These are phyloP conservation scores for Ensete glaucum DNA, from an alignment of 176 grass and related monocot genomes.

Conservation along the genomic window DNA sequence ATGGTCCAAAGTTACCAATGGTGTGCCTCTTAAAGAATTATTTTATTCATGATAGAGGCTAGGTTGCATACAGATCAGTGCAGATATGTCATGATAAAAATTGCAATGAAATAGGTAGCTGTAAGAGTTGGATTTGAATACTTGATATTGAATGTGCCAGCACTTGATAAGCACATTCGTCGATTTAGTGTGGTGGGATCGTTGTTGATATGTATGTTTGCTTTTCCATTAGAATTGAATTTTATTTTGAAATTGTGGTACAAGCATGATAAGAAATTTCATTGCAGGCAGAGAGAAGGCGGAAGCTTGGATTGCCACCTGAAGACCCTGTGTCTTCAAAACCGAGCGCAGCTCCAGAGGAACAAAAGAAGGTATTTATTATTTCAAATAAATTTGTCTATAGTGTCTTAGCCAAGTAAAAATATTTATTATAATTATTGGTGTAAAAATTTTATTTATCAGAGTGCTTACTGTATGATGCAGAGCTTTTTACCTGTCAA, in stretches of 20 bases:
- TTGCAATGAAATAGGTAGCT: background rate
- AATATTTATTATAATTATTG: conserved; percentile 7
- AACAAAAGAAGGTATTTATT: conserved; percentile 80
- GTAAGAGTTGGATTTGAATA: background rate
- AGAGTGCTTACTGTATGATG: conserved; percentile 4
- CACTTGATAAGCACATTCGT: background rate
- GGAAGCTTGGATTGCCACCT: conserved; percentile 85
- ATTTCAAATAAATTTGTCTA: background rate
- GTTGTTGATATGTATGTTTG: background rate
- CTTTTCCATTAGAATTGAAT: background rate
- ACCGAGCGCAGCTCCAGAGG: conserved; percentile 50
- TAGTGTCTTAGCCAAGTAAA: conserved; percentile 13
- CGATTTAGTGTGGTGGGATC: too few relatives aligned
- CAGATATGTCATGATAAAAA: background rate
- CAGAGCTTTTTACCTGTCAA: conserved; percentile 74
- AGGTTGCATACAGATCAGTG: too few relatives aligned
- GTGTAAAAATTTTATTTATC: conserved; percentile 5
- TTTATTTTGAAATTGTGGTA: background rate
- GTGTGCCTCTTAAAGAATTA: background rate
- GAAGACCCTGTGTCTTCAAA: conserved; percentile 70
- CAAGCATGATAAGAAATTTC: conserved; percentile 10
- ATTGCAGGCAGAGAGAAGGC: conserved; percentile 85
- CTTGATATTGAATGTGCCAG: background rate
- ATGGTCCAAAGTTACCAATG: background rate
- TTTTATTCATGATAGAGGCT: background rate